A percentile compares a stretch with the other conserved stretches of the same genome.
Conservation (phyloP, 768 basidiomycete species). For the Mycena galopus region DNA sequence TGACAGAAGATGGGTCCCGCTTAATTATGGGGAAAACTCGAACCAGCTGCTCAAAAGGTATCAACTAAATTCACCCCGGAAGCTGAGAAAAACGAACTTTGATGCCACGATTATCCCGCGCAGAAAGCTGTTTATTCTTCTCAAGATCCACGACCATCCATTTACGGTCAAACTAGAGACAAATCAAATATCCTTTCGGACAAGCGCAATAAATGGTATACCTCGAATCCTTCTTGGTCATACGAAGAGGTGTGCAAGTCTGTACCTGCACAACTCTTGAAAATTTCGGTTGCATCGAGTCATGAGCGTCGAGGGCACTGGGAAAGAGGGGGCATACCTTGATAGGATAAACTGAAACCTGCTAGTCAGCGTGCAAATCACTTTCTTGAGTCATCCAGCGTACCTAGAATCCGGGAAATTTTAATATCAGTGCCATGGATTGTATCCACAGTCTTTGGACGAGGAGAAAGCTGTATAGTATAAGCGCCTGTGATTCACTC, state of each 20-base stretch:
- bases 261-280: constrained; percentile 33
- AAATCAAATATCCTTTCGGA: neutral
- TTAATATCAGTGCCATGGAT: constrained; percentile 24
- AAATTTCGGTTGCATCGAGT: too few relatives aligned
- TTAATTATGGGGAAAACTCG: constrained; percentile 33
- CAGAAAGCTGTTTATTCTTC: constrained; percentile 38
- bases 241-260: constrained; percentile 28
- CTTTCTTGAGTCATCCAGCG: neutral
- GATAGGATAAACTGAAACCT: constrained; percentile 32
- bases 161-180: constrained; percentile 30
- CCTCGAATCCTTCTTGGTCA: constrained; percentile 37
- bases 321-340: constrained; percentile 16
- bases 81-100: constrained; percentile 15
- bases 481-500: neutral
- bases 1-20: constrained; percentile 26
- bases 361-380: neutral
- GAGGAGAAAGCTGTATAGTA: neutral
- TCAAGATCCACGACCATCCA: constrained; percentile 39
- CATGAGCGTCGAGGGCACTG: neutral
- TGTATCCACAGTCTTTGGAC: constrained; percentile 4
- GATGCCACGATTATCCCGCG: constrained; percentile 37
- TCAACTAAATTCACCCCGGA: neutral
- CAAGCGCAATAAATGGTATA: neutral
- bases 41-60: constrained; percentile 20
- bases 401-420: constrained; percentile 30